A percentile compares a stretch with the other conserved stretches of the same genome.
phyloP scores from a whole-genome alignment of 2,329 filamentous ascomycete species.

The Thielaviopsis punctulata region DNA sequence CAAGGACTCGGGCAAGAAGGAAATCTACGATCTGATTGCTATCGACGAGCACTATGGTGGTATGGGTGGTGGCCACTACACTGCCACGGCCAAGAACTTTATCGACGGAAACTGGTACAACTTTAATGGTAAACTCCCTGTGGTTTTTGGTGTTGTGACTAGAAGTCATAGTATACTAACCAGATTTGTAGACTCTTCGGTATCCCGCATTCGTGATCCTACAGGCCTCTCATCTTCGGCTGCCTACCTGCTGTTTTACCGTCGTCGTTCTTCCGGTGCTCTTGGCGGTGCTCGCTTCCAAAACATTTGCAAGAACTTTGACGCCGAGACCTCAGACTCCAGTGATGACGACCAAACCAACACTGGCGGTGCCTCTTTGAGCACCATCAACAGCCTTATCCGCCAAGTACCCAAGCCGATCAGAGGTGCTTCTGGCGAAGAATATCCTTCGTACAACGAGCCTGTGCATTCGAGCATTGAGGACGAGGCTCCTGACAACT shows the following conservation, averaged over 20 bases:
- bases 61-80: constrained; percentile 89
- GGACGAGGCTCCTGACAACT: constrained; percentile 26
- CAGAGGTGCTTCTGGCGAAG: constrained; percentile 15
- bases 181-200: constrained; percentile 49
- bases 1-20: constrained; percentile 61
- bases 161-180: neutral
- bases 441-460: constrained; percentile 20
- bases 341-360: constrained; percentile 50
- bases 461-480: constrained; percentile 28
- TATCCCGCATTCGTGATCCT: constrained; percentile 42
- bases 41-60: constrained; percentile 94
- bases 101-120: constrained; percentile 82
- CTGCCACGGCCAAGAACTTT: constrained; percentile 86
- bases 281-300: constrained; percentile 66
- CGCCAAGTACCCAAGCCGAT: neutral
- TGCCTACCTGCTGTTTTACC: constrained; percentile 92
- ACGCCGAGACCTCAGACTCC: constrained; percentile 29
- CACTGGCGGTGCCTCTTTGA: constrained; percentile 29
- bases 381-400: neutral
- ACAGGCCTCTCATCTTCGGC: constrained; percentile 51
- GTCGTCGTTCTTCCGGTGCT: constrained; percentile 56
- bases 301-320: constrained; percentile 48
- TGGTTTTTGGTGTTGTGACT: neutral
- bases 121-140: constrained; percentile 61
- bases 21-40: constrained; percentile 83